Evolutionary conservation across 169 alveolate species (phyloP).

Genomic region (Cryptosporidium ubiquitum): DNA sequence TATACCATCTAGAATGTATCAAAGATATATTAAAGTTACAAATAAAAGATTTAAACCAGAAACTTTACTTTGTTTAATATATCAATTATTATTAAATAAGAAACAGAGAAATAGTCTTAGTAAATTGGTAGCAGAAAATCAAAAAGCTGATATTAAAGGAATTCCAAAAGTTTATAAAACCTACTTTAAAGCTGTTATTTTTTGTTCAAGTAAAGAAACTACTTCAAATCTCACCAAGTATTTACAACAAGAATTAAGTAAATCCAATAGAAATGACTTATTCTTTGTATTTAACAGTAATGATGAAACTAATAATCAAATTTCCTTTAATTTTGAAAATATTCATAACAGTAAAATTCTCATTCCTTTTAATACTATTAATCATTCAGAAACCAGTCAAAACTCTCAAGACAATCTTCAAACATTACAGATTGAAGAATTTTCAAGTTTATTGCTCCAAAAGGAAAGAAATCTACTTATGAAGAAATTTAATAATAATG

Average conservation of each 20-base stretch:
- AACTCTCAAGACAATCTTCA: neutral
- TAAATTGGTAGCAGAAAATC: neutral
- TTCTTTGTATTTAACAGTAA: neutral
- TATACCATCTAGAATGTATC: constrained; percentile 58
- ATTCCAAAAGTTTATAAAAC: constrained; percentile 29
- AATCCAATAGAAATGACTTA: neutral
- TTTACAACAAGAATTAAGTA: constrained; percentile 20
- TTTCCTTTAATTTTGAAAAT: neutral
- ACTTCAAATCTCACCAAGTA: constrained; percentile 27
- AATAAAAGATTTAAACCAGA: constrained; percentile 31
- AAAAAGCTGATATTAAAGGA: neutral
- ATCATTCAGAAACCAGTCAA: neutral
- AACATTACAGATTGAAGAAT: constrained; percentile 27
- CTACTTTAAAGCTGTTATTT: constrained; percentile 24
- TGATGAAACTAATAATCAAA: neutral
- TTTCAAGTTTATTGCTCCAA: constrained; percentile 47
- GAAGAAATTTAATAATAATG: constrained; percentile 27
- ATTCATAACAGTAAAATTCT: neutral
- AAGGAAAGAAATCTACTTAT: constrained; percentile 59
- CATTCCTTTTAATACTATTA: neutral
- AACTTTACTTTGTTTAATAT: constrained; percentile 30
- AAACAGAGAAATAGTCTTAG: neutral
- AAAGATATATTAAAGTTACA: constrained; percentile 23
- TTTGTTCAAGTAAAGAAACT: constrained; percentile 60
- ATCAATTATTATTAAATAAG: constrained; percentile 14